Percentiles rank a stretch among this genome's conserved stretches.
Evolutionary conservation across 192 early-diverging fungal genomes (phyloP).

Genomic region (Mortierella alpina): DNA sequence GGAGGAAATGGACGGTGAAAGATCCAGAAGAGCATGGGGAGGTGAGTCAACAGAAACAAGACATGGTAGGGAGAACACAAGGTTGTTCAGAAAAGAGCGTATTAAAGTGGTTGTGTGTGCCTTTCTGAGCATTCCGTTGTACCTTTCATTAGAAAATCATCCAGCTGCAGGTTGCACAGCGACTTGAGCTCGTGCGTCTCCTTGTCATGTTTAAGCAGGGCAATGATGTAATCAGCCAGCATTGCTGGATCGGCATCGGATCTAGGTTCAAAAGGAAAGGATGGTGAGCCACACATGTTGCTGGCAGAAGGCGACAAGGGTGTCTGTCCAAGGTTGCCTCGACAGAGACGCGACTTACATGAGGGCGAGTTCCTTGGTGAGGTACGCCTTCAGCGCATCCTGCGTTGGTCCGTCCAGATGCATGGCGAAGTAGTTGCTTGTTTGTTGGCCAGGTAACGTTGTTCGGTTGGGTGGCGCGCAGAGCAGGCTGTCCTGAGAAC

Average conservation of each 20-base stretch:
- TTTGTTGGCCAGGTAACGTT: neutral
- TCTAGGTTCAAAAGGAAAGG: conserved; percentile 33
- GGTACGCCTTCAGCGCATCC: conserved; percentile 39
- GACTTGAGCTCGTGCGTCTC: conserved; percentile 64
- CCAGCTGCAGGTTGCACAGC: conserved; percentile 70
- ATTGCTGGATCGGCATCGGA: conserved; percentile 78
- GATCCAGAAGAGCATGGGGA: conserved; percentile 21
- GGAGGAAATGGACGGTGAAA: too few relatives aligned
- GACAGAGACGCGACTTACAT: conserved; percentile 20
- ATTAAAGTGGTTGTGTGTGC: neutral
- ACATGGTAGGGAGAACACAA: neutral
- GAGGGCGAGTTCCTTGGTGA: conserved; percentile 25
- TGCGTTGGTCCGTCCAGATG: conserved; percentile 27
- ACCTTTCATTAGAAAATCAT: conserved; percentile 84
- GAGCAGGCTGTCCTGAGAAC: too few relatives aligned
- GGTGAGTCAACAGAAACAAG: neutral
- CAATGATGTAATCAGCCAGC: conserved; percentile 83
- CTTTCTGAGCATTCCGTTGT: conserved; percentile 8
- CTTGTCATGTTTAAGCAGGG: conserved; percentile 78
- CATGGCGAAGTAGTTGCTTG: conserved; percentile 4
- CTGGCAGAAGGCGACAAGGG: neutral
- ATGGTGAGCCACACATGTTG: neutral
- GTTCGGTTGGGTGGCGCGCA: too few relatives aligned
- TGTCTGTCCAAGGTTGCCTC: neutral
- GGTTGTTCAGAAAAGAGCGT: neutral